Base-by-base conservation (phyloP, 371 early-diverging fungal genomes). In the Actinomortierella ambigua region DNA sequence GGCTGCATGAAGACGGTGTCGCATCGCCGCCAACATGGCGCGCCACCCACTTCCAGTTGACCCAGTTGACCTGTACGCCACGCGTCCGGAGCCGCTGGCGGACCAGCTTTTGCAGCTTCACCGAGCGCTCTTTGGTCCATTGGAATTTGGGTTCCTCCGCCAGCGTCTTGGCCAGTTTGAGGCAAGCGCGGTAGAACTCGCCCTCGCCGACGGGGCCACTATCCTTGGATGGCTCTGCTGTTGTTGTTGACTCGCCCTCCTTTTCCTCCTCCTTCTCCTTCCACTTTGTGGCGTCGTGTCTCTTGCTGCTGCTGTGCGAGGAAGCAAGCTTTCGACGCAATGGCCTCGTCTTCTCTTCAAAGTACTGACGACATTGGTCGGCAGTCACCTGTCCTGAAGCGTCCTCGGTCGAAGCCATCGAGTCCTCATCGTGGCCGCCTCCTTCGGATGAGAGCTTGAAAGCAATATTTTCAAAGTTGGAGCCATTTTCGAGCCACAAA, bases 1-100 rank as follows among this genome's bases (percentile, higher is more conserved):
- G 17, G 23, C 28, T 60, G 39, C 73, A 73, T 5, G 63, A 50
- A 29, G 57, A 53, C 0, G 59, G 53, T 0, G 66, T 41, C 13
- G 50, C 73, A 3, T 61, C 65, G 18, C 49, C 57, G 1, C 73
- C 73, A 1, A 73, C 53, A 60, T 66, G 73, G 1, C 73, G 59
- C 1, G 73, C 67, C 8, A 73, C 73, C 73, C 73, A 73, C 20
- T 55, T 59, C 73, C 73, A 73, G 46, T 73, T 73, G 28, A 73
- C 47, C 73, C 73, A 73, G 27, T 63, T 53, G 18, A 66, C 43
- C n/a, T 73, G 73, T 1, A 73, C 53, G n/a, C 57, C 67, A n/a
- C 73, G 73, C 22, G 73, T 63, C 57, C 43, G 50, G 29, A 73
- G 60, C 17, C 73, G 59, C 23, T 63, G 73, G 7, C 63, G 63